A percentile compares a stretch with the other conserved stretches of the same genome.
These are phyloP conservation scores for Sporothrix pseudoabietina DNA, from an alignment of 2,329 filamentous ascomycete species.

Conservation along the genomic window DNA sequence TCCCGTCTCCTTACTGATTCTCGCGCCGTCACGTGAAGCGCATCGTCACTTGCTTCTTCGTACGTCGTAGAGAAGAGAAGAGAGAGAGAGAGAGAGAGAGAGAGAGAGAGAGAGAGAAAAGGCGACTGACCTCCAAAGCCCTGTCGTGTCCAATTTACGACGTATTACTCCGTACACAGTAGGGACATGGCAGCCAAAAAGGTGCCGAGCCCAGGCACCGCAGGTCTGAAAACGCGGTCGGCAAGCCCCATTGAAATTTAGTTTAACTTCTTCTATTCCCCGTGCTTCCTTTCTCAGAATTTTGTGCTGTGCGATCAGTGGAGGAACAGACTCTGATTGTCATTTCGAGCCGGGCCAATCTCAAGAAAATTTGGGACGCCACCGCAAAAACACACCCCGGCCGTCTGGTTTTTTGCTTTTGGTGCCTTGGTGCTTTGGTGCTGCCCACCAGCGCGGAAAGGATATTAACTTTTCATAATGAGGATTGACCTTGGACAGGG, in stretches of 20 bases:
- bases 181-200: slow-evolving; percentile 19
- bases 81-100: neutral
- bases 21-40: neutral
- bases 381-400: neutral
- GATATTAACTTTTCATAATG: slow-evolving; percentile 24
- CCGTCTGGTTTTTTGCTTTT: neutral
- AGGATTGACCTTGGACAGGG: slow-evolving; percentile 16
- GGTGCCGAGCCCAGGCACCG: slow-evolving; percentile 1
- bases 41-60: slow-evolving; percentile 1
- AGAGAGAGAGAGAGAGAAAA: no score
- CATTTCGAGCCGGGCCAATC: neutral
- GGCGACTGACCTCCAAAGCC: neutral
- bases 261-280: neutral
- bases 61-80: neutral
- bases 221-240: slow-evolving; percentile 5
- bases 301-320: neutral
- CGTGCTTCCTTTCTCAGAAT: neutral
- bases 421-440: neutral
- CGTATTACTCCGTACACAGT: no score
- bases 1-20: neutral
- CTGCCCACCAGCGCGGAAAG: slow-evolving; percentile 6
- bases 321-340: neutral
- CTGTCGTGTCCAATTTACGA: slow-evolving; percentile 9
- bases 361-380: neutral
- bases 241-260: slow-evolving; percentile 9